These are phyloP conservation scores for Plantago ovata DNA, from an alignment of 257 asterid species.

Conservation along the genomic window DNA sequence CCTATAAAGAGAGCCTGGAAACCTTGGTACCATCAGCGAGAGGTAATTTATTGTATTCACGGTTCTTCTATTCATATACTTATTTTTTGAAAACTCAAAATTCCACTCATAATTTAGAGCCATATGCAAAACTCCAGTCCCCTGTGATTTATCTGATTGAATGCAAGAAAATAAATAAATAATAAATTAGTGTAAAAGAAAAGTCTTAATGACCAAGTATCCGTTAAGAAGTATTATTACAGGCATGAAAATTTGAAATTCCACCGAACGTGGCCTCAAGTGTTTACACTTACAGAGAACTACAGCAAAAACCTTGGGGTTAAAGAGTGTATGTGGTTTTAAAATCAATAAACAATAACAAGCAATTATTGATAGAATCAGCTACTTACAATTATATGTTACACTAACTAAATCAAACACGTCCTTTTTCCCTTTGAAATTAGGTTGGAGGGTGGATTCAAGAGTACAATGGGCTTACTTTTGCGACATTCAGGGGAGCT, in stretches of 20 bases:
- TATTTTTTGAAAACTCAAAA: background rate
- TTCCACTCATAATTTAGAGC: no score
- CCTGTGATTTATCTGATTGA: no score
- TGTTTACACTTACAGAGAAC: no score
- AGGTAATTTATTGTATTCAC: conserved; percentile 39
- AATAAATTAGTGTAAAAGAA: no score
- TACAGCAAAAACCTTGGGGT: no score
- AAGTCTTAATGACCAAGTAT: no score
- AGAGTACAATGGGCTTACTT: conserved; percentile 80
- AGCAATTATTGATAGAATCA: background rate
- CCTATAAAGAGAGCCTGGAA: conserved; percentile 68
- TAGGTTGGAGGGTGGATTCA: conserved; percentile 95
- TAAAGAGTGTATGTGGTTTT: no score
- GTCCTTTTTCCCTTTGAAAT: background rate
- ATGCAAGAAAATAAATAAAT: no score
- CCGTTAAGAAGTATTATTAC: no score
- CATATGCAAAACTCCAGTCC: no score
- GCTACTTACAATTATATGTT: background rate
- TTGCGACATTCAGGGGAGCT: conserved; percentile 91
- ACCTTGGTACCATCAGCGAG: conserved; percentile 88
- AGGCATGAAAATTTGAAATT: no score
- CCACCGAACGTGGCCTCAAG: no score
- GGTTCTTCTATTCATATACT: background rate
- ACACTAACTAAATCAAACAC: background rate
- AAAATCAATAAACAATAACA: background rate